Percentiles rank a stretch among this genome's conserved stretches.
phyloP scores from a whole-genome alignment of 2,329 filamentous ascomycete species.

The Trichoderma polysporum region DNA sequence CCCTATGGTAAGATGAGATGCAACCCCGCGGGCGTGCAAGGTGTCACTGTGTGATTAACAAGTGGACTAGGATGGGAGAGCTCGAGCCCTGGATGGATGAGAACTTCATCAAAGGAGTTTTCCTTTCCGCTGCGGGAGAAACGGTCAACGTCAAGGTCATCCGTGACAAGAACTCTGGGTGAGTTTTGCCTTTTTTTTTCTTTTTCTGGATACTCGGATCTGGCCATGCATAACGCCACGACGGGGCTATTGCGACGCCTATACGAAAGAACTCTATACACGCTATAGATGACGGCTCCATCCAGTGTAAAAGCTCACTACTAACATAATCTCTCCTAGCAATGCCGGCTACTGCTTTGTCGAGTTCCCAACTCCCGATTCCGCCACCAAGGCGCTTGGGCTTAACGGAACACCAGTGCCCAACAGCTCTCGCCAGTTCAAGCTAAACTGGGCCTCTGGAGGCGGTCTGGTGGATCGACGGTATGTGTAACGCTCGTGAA shows the following conservation, averaged over 20 bases:
- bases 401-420: slow-evolving; percentile 88
- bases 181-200: slow-evolving; percentile 29
- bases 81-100: slow-evolving; percentile 99
- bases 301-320: background rate
- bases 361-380: slow-evolving; percentile 79
- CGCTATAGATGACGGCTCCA: background rate
- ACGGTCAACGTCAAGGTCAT: slow-evolving; percentile 99
- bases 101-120: slow-evolving; percentile 95
- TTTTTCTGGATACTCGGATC: background rate
- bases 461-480: slow-evolving; percentile 92
- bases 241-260: background rate
- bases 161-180: slow-evolving; percentile 98
- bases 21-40: background rate
- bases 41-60: background rate
- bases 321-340: slow-evolving; percentile 44
- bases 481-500: slow-evolving; percentile 46
- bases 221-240: background rate
- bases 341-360: slow-evolving; percentile 99
- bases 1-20: slow-evolving; percentile 50
- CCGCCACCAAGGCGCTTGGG: slow-evolving; percentile 85
- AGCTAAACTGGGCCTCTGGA: slow-evolving; percentile 98
- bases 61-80: slow-evolving; percentile 82
- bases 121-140: slow-evolving; percentile 84
- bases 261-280: background rate
- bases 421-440: slow-evolving; percentile 93